Percentiles rank a stretch among this genome's conserved stretches.
These are phyloP conservation scores for Solanum verrucosum DNA, from an alignment of 257 asterid genomes.

Conservation along the genomic window DNA sequence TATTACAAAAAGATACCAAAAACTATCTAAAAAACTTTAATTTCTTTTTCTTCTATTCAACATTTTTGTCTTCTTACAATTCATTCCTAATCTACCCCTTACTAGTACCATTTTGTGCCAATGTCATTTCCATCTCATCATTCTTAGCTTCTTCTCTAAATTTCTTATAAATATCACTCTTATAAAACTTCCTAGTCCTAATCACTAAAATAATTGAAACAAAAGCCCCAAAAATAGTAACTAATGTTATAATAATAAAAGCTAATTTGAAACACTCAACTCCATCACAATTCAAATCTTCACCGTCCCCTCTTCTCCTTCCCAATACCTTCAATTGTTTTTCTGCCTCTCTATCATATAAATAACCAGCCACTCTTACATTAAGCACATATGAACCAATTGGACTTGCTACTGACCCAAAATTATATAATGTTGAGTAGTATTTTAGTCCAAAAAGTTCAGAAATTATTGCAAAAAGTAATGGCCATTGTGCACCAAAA, in stretches of 20 bases:
- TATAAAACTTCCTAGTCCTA: constrained; percentile 60
- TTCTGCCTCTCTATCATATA: constrained; percentile 62
- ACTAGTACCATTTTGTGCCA: neutral
- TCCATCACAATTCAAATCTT: constrained; percentile 57
- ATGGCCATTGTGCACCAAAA: constrained; percentile 85
- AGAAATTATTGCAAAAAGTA: constrained; percentile 67
- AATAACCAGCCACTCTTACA: constrained; percentile 48
- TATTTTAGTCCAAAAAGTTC: constrained; percentile 75
- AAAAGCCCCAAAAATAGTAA: constrained; percentile 48
- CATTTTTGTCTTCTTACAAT: neutral
- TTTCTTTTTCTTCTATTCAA: neutral
- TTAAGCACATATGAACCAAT: constrained; percentile 55
- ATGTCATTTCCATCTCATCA: constrained; percentile 19
- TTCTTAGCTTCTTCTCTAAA: constrained; percentile 35
- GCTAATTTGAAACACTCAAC: constrained; percentile 47
- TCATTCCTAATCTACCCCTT: neutral
- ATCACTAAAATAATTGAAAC: constrained; percentile 49
- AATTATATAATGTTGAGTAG: constrained; percentile 66
- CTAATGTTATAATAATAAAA: constrained; percentile 53
- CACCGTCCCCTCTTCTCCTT: constrained; percentile 13
- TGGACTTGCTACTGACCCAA: constrained; percentile 78
- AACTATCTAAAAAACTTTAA: neutral
- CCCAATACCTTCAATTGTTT: constrained; percentile 42
- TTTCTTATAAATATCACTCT: constrained; percentile 64
- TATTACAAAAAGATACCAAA: neutral